A percentile compares a stretch with the other conserved stretches of the same genome.
phyloP scores from a whole-genome alignment of 1,284 basidiomycete genomes.

The Marasmius sp. region DNA sequence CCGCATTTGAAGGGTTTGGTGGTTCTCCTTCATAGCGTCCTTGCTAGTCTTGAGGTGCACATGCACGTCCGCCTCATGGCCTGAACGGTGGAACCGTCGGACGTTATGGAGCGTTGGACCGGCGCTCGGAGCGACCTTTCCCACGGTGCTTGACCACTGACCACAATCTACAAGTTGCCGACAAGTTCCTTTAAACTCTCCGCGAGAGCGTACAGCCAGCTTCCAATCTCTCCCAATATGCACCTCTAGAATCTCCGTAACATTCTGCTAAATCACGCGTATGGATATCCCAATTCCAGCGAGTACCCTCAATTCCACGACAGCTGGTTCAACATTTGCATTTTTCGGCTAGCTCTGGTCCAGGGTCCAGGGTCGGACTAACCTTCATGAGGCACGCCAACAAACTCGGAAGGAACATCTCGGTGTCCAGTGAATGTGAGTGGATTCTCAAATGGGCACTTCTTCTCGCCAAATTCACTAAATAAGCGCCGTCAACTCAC shows the following conservation, averaged over 20 bases:
- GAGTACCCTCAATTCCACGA: constrained; percentile 39
- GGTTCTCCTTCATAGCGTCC: too few species aligned
- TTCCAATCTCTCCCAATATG: too few species aligned
- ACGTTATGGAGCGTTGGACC: too few species aligned
- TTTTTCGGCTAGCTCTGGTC: constrained; percentile 78
- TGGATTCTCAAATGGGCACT: constrained; percentile 76
- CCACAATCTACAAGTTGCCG: too few species aligned
- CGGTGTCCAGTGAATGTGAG: constrained; percentile 51
- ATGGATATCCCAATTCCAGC: constrained; percentile 53
- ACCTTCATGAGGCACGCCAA: constrained; percentile 66
- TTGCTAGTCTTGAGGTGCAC: too few species aligned
- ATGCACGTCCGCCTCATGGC: too few species aligned
- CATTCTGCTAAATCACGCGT: constrained; percentile 44
- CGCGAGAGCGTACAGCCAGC: too few species aligned
- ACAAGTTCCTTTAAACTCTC: too few species aligned
- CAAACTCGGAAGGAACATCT: constrained; percentile 74
- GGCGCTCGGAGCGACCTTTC: too few species aligned
- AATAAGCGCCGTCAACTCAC: constrained; percentile 64
- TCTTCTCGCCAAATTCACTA: constrained; percentile 46
- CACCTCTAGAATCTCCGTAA: constrained; percentile 32
- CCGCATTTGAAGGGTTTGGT: too few species aligned
- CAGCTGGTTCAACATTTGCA: constrained; percentile 47
- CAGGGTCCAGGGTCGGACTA: constrained; percentile 37
- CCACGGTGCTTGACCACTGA: too few species aligned
- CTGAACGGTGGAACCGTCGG: too few species aligned